Conservation (phyloP, 768 basidiomycete genomes). For the Mycena capillaripes region DNA sequence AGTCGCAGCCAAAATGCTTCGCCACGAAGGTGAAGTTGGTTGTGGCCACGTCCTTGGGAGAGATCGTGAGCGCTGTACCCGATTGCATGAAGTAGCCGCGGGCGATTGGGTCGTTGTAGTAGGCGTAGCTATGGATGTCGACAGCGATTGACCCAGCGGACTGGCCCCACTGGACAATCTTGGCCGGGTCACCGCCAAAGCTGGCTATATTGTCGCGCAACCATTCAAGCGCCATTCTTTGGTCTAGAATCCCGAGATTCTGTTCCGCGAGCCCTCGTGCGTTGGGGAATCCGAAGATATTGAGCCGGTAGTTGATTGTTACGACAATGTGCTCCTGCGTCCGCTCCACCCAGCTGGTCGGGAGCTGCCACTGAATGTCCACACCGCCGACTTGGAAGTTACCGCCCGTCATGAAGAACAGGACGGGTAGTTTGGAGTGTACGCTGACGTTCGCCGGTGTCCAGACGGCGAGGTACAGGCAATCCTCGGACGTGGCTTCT, state of each 20-base stretch:
- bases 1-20: conserved; percentile 12
- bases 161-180: conserved; percentile 11
- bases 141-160: conserved; percentile 7
- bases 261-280: conserved; percentile 8
- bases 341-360: conserved; percentile 41
- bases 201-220: conserved; percentile 12
- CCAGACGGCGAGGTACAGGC: conserved; percentile 14
- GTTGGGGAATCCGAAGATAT: conserved; percentile 15
- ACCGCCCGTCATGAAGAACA: conserved; percentile 18
- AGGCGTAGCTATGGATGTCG: conserved; percentile 9
- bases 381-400: conserved; percentile 4
- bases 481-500: conserved; percentile 14
- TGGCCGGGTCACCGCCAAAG: conserved; percentile 13
- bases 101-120: conserved; percentile 9
- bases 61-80: conserved; percentile 3
- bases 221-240: conserved; percentile 13
- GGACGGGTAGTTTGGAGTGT: neutral
- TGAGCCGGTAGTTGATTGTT: conserved; percentile 18
- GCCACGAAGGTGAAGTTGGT: conserved; percentile 17
- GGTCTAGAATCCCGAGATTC: conserved; percentile 16
- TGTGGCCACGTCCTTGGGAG: neutral
- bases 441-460: neutral
- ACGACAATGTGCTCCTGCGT: conserved; percentile 7
- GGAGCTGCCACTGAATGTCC: conserved; percentile 11
- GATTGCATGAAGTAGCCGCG: conserved; percentile 13